Percentiles rank a stretch among this genome's conserved stretches.
Evolutionary conservation across 495 filamentous ascomycete species (phyloP).

Genomic region (Cercophora samala): DNA sequence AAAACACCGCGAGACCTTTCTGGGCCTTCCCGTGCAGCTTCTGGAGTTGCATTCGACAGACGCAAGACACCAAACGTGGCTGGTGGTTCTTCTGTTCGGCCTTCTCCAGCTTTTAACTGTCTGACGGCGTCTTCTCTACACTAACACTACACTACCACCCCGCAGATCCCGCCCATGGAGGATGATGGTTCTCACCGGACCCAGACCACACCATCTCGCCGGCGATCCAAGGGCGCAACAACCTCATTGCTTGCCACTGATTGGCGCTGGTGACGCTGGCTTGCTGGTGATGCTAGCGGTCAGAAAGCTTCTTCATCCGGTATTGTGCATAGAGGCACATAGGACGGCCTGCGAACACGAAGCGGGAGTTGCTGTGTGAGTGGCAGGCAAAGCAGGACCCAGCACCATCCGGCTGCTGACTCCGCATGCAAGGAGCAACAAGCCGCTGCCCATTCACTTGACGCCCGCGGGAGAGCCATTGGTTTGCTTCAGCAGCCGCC

Average conservation of each 20-base stretch:
- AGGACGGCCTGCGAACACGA: slow-evolving; percentile 1
- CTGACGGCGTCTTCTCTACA: neutral
- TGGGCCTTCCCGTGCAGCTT: slow-evolving; percentile 10
- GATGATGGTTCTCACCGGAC: slow-evolving; percentile 3
- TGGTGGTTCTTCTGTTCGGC: slow-evolving; percentile 3
- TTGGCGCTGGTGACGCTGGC: slow-evolving; percentile 25
- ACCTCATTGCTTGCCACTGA: slow-evolving; percentile 15
- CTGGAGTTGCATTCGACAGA: slow-evolving; percentile 5
- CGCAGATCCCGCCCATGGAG: slow-evolving; percentile 12
- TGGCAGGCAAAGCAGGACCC: slow-evolving; percentile 9
- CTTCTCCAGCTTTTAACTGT: neutral
- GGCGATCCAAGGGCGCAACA: slow-evolving; percentile 5
- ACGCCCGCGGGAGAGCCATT: slow-evolving; percentile 25
- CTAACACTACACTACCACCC: neutral
- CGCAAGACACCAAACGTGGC: slow-evolving; percentile 16
- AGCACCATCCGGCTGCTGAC: slow-evolving; percentile 10
- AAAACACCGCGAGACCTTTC: slow-evolving; percentile 27
- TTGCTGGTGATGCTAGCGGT: slow-evolving; percentile 12
- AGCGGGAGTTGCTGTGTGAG: slow-evolving; percentile 4
- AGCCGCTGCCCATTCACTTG: slow-evolving; percentile 17
- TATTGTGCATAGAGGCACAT: slow-evolving; percentile 15
- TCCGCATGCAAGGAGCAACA: slow-evolving; percentile 16
- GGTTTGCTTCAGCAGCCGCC: slow-evolving; percentile 30
- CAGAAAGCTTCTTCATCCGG: slow-evolving; percentile 9
- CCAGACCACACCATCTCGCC: neutral